A percentile compares a stretch with the other conserved stretches of the same genome.
These are phyloP conservation scores for Casaregolazyma suthepensis DNA, from an alignment of 1,139 yeast species.

Conservation along the genomic window DNA sequence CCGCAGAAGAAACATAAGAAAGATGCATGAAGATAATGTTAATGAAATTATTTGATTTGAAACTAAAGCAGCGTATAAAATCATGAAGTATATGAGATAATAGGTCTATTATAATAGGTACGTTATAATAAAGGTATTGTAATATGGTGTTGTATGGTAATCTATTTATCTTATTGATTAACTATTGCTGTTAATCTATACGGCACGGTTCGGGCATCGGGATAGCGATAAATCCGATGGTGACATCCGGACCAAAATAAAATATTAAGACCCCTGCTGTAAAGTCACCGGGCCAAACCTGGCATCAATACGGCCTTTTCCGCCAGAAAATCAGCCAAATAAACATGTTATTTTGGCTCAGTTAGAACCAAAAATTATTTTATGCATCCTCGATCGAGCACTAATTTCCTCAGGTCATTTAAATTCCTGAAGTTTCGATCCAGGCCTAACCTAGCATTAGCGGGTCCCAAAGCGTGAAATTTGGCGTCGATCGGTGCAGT, in stretches of 20 bases:
- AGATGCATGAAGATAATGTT: background rate
- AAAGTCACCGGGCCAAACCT: no score
- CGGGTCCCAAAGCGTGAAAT: background rate
- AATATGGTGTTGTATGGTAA: no score
- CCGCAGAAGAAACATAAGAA: constrained; percentile 33
- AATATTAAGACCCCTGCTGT: no score
- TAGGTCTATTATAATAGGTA: background rate
- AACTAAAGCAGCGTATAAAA: background rate
- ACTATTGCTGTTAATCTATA: background rate
- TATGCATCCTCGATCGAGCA: background rate
- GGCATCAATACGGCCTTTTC: no score
- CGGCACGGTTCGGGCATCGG: background rate
- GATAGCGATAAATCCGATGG: background rate
- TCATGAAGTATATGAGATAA: background rate
- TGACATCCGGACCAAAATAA: no score
- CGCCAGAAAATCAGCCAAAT: background rate
- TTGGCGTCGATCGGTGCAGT: background rate
- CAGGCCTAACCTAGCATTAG: background rate
- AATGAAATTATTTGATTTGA: background rate
- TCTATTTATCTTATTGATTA: no score
- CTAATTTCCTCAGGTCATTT: background rate
- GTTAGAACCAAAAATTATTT: no score
- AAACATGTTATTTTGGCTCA: no score
- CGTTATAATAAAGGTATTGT: no score
- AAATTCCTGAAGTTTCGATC: background rate